Evolutionary conservation across 108 stramenopile species (phyloP).

Genomic region (Pseudonitzschia multistriata): DNA sequence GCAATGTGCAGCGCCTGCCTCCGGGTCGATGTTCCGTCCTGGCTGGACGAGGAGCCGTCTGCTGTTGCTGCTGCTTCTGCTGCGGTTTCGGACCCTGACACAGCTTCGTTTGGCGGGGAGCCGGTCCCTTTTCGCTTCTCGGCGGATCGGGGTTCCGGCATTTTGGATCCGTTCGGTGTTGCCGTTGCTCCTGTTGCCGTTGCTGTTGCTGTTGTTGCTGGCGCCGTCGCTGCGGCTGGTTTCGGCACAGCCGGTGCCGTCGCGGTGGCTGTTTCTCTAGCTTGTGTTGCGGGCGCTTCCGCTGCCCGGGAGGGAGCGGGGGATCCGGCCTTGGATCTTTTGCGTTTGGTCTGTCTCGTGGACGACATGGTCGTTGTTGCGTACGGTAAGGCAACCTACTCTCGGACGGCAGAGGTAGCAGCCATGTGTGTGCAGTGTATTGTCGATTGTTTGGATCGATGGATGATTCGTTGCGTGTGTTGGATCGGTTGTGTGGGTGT

Average conservation of each 20-base stretch:
- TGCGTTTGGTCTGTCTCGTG: conserved; percentile 7
- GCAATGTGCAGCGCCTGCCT: conserved; percentile 11
- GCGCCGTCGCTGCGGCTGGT: neutral
- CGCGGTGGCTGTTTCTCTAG: neutral
- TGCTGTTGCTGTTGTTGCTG: neutral
- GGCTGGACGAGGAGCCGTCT: conserved; percentile 10
- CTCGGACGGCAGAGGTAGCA: too few relatives aligned
- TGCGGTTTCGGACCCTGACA: neutral
- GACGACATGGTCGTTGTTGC: conserved; percentile 16
- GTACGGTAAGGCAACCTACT: too few relatives aligned
- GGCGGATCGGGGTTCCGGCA: neutral
- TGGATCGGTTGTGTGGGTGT: too few relatives aligned
- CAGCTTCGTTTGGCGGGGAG: neutral
- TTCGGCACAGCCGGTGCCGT: neutral
- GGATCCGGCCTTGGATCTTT: conserved; percentile 14
- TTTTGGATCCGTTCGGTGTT: neutral
- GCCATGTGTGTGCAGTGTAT: too few relatives aligned
- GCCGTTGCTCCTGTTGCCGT: neutral
- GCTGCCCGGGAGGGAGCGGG: conserved; percentile 2
- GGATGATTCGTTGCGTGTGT: too few relatives aligned
- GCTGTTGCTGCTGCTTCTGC: neutral
- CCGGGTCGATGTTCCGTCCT: conserved; percentile 13
- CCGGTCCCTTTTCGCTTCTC: neutral
- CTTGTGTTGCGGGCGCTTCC: neutral
- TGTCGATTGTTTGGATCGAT: too few relatives aligned